Evolutionary conservation across 2,329 filamentous ascomycete genomes (phyloP).

Genomic region (Neocatenulostroma microsporum): DNA sequence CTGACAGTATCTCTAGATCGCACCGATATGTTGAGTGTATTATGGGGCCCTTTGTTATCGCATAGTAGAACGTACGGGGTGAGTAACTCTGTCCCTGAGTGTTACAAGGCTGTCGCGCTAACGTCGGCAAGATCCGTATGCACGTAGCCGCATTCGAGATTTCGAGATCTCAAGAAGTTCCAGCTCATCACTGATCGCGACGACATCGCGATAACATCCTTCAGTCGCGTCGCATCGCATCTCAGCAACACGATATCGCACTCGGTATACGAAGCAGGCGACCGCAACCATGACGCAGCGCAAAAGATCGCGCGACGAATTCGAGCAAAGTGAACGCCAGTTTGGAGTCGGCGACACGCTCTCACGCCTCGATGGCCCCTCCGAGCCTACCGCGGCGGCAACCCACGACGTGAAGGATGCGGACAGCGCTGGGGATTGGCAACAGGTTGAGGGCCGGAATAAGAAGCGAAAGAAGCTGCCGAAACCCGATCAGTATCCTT

Average conservation of each 20-base stretch:
- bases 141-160: no score
- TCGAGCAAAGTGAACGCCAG: slow-evolving; percentile 17
- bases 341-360: slow-evolving; percentile 23
- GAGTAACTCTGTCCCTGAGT: no score
- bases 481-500: slow-evolving; percentile 41
- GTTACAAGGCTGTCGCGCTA: no score
- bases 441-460: slow-evolving; percentile 17
- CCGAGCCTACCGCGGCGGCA: slow-evolving; percentile 4
- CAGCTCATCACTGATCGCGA: no score
- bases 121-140: no score
- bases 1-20: no score
- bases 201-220: background rate
- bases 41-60: no score
- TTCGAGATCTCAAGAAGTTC: no score
- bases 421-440: slow-evolving; percentile 19
- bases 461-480: slow-evolving; percentile 22
- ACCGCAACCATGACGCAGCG: slow-evolving; percentile 20
- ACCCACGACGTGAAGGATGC: no score
- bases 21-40: no score
- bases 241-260: no score
- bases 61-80: no score
- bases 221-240: background rate
- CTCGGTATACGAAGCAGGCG: background rate
- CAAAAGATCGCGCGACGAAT: slow-evolving; percentile 24
- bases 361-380: slow-evolving; percentile 19